phyloP scores from a whole-genome alignment of 202 grass and related monocot genomes.

The Musa balbisiana region DNA sequence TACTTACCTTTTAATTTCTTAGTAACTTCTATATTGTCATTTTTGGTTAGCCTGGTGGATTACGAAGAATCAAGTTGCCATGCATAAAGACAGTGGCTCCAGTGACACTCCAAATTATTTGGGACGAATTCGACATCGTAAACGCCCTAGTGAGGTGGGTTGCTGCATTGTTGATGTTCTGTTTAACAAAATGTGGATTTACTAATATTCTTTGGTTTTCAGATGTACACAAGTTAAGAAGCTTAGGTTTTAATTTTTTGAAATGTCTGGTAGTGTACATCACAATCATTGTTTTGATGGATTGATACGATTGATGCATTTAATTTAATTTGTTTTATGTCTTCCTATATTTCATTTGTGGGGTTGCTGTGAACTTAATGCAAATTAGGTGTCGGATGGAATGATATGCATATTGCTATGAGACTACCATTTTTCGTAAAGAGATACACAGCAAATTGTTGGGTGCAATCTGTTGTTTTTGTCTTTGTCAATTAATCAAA shows the following conservation, averaged over 20 bases:
- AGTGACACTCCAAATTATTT: conserved; percentile 41
- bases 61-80: conserved; percentile 13
- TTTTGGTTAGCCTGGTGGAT: background rate
- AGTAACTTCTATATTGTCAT: background rate
- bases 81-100: conserved; percentile 59
- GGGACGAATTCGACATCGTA: conserved; percentile 57
- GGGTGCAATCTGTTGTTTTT: background rate
- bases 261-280: too few relatives aligned
- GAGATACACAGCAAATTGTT: background rate
- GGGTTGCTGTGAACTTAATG: background rate
- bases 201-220: conserved; percentile 1
- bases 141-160: conserved; percentile 56
- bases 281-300: too few relatives aligned
- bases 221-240: background rate
- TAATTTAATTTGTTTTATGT: background rate
- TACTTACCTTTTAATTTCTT: background rate
- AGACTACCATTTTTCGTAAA: background rate
- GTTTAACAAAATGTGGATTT: background rate
- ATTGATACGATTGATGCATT: background rate
- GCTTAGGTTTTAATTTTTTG: background rate
- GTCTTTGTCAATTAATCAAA: too few relatives aligned
- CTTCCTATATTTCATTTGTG: background rate
- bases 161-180: background rate
- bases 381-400: background rate
- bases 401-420: background rate